A percentile compares a stretch with the other conserved stretches of the same genome.
phyloP scores from a whole-genome alignment of 1,284 basidiomycete genomes.

The Cystobasidium pallidum region DNA sequence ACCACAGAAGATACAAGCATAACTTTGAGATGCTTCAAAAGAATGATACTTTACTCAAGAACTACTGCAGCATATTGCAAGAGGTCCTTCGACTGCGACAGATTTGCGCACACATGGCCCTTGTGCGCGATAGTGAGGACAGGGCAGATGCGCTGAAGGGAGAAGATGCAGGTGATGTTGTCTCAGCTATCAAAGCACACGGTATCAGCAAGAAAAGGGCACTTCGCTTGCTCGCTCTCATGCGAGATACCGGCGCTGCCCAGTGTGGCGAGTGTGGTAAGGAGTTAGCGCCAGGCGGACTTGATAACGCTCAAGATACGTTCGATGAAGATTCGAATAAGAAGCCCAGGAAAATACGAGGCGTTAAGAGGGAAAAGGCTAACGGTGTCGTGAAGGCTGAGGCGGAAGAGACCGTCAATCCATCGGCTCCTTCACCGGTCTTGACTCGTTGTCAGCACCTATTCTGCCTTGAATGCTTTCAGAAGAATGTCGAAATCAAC shows the following conservation, averaged over 20 bases:
- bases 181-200: slow-evolving; percentile 67
- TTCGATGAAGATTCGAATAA: slow-evolving; percentile 58
- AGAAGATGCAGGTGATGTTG: slow-evolving; percentile 64
- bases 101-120: slow-evolving; percentile 94
- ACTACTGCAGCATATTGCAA: slow-evolving; percentile 95
- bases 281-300: slow-evolving; percentile 63
- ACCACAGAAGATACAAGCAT: slow-evolving; percentile 83
- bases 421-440: slow-evolving; percentile 62
- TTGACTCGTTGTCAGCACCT: slow-evolving; percentile 93
- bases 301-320: slow-evolving; percentile 39
- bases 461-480: slow-evolving; percentile 83
- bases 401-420: slow-evolving; percentile 68
- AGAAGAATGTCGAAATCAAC: slow-evolving; percentile 58
- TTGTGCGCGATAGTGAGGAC: slow-evolving; percentile 66
- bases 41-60: slow-evolving; percentile 90
- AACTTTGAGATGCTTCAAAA: slow-evolving; percentile 86
- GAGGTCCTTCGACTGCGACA: slow-evolving; percentile 92
- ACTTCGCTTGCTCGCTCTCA: slow-evolving; percentile 73
- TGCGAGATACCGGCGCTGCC: slow-evolving; percentile 81
- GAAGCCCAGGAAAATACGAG: slow-evolving; percentile 59
- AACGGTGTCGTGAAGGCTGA: slow-evolving; percentile 53
- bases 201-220: slow-evolving; percentile 80
- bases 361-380: slow-evolving; percentile 58
- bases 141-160: slow-evolving; percentile 58
- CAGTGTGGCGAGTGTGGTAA: slow-evolving; percentile 83